phyloP scores from a whole-genome alignment of 2,329 filamentous ascomycete genomes.

The Cucurbitaria berberidis region DNA sequence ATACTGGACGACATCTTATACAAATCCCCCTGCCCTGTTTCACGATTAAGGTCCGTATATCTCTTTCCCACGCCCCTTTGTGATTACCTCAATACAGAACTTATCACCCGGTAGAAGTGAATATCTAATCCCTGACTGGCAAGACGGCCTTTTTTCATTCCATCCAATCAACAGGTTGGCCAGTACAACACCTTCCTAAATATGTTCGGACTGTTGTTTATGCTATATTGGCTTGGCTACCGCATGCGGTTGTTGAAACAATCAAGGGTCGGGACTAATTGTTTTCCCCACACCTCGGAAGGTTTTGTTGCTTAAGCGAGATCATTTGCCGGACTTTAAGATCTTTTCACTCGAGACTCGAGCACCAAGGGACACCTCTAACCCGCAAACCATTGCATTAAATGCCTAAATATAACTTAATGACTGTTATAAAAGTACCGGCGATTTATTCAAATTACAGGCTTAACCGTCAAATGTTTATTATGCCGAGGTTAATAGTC shows the following conservation, averaged over 20 bases:
- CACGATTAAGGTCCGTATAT: neutral
- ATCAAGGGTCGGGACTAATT: conserved; percentile 16
- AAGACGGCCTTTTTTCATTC: neutral
- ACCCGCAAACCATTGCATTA: too few relatives aligned
- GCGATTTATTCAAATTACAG: too few relatives aligned
- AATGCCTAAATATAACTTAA: too few relatives aligned
- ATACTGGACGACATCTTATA: neutral
- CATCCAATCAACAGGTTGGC: neutral
- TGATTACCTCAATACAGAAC: neutral
- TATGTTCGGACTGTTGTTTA: neutral
- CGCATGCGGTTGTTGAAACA: conserved; percentile 11
- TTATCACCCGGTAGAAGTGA: neutral
- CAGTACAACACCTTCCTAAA: conserved; percentile 3
- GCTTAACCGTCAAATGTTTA: too few relatives aligned
- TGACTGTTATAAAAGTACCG: too few relatives aligned
- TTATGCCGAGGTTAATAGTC: too few relatives aligned
- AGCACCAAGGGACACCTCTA: too few relatives aligned
- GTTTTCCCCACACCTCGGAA: conserved; percentile 7
- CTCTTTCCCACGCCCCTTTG: neutral
- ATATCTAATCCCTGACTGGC: neutral
- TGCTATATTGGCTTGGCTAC: conserved; percentile 14
- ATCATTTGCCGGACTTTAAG: neutral
- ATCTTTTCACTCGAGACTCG: too few relatives aligned
- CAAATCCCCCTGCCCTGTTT: too few relatives aligned
- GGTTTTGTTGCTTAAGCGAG: neutral